Evolutionary conservation across 768 basidiomycete genomes (phyloP).

Genomic region (Obba rivulosa): DNA sequence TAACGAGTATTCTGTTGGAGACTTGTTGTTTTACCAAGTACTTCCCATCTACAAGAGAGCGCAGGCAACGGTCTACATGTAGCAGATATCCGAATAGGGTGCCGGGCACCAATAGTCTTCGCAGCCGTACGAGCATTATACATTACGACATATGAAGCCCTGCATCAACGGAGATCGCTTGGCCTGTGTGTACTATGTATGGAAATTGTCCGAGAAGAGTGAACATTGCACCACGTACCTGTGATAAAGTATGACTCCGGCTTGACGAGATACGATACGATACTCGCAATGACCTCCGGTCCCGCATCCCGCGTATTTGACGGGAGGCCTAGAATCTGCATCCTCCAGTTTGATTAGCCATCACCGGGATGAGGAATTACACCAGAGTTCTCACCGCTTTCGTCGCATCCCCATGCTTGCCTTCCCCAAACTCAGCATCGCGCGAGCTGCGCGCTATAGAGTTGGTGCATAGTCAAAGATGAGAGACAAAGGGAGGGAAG

Average conservation of each 20-base stretch:
- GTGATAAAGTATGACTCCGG: slow-evolving; percentile 17
- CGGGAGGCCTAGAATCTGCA: neutral
- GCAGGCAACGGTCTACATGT: too few relatives aligned
- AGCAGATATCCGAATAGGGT: too few relatives aligned
- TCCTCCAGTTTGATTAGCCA: neutral
- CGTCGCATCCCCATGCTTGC: neutral
- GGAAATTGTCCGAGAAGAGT: neutral
- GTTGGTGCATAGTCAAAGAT: neutral
- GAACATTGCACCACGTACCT: slow-evolving; percentile 1
- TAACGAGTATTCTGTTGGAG: too few relatives aligned
- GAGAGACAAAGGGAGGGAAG: neutral
- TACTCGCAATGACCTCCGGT: slow-evolving; percentile 10
- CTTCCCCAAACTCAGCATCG: neutral
- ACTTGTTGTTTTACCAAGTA: too few relatives aligned
- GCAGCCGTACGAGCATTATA: too few relatives aligned
- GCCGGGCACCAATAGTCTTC: too few relatives aligned
- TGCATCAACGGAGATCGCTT: neutral
- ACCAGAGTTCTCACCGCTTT: neutral
- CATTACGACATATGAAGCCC: neutral
- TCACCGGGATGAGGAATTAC: neutral
- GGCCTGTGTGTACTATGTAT: neutral
- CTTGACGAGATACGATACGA: slow-evolving; percentile 18
- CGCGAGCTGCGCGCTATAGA: neutral
- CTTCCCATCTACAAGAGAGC: too few relatives aligned
- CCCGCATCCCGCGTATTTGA: neutral